Percentiles rank a stretch among this genome's conserved stretches.
Conservation (phyloP, 148 eudicot species). For the Agrostemma githago region DNA sequence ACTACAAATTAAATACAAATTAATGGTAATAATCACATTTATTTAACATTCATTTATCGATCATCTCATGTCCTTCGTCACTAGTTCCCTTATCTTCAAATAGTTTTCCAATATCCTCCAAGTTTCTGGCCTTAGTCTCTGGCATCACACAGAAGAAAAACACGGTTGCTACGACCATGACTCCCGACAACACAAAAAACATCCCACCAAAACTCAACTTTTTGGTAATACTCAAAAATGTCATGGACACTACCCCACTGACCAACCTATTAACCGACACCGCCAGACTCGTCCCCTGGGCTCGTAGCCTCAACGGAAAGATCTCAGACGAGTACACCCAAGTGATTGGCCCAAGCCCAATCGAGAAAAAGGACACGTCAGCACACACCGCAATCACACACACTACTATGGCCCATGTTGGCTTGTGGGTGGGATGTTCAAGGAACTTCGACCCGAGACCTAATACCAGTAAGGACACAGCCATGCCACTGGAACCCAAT, state of each 20-base stretch:
- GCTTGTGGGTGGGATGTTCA: slow-evolving; percentile 43
- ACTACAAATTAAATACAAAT: too few relatives aligned
- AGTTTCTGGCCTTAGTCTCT: slow-evolving; percentile 72
- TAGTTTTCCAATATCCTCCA: slow-evolving; percentile 59
- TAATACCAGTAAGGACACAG: slow-evolving; percentile 40
- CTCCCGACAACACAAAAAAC: slow-evolving; percentile 59
- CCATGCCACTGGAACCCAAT: slow-evolving; percentile 70
- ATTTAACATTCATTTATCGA: slow-evolving; percentile 8
- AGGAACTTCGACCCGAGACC: slow-evolving; percentile 71
- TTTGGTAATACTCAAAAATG: slow-evolving; percentile 50
- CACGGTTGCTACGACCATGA: slow-evolving; percentile 50
- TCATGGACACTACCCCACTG: slow-evolving; percentile 75
- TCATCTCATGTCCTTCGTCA: slow-evolving; percentile 22
- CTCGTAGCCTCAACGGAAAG: slow-evolving; percentile 76
- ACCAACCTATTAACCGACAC: slow-evolving; percentile 82
- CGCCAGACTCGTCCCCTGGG: slow-evolving; percentile 73
- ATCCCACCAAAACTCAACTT: slow-evolving; percentile 69
- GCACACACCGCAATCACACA: slow-evolving; percentile 68
- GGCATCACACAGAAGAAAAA: slow-evolving; percentile 75
- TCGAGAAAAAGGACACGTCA: slow-evolving; percentile 79
- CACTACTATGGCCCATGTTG: slow-evolving; percentile 68
- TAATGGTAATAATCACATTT: not conserved
- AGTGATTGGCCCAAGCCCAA: slow-evolving; percentile 93
- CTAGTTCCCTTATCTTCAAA: slow-evolving; percentile 42
- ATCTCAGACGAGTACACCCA: slow-evolving; percentile 98